Conservation (phyloP, 2,329 filamentous ascomycete genomes). For the Ambrosiella xylebori region DNA sequence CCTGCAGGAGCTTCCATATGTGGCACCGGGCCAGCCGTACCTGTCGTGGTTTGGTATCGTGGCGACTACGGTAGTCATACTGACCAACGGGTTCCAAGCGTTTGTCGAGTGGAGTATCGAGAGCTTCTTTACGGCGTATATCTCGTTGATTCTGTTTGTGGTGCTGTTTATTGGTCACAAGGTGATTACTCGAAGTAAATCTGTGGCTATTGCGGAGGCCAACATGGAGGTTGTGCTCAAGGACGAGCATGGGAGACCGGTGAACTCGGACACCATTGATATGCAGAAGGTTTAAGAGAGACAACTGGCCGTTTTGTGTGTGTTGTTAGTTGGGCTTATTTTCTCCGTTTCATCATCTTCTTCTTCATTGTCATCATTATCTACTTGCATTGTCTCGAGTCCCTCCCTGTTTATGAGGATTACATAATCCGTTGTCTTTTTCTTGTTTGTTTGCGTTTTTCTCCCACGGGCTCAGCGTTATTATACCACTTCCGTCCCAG, state of each 20-base stretch:
- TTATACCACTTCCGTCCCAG: no score
- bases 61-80: conserved; percentile 44
- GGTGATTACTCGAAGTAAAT: conserved; percentile 24
- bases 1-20: conserved; percentile 41
- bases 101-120: conserved; percentile 46
- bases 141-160: conserved; percentile 47
- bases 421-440: no score
- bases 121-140: conserved; percentile 46
- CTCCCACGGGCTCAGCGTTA: no score
- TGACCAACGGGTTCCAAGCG: conserved; percentile 52
- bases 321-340: no score
- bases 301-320: neutral
- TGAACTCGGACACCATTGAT: neutral
- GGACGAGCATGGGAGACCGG: conserved; percentile 1
- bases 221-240: conserved; percentile 18
- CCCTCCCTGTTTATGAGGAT: no score
- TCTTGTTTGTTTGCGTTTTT: no score
- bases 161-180: conserved; percentile 46
- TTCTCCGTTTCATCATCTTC: no score
- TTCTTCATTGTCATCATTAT: no score
- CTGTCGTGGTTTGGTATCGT: conserved; percentile 48
- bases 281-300: neutral
- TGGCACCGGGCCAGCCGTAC: conserved; percentile 44
- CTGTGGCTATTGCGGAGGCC: conserved; percentile 22
- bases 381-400: no score